Evolutionary conservation across 2,329 filamentous ascomycete genomes (phyloP), one percentile per base, ranked within the genome.

Genomic region (Penicillium sclerotigenum): DNA sequence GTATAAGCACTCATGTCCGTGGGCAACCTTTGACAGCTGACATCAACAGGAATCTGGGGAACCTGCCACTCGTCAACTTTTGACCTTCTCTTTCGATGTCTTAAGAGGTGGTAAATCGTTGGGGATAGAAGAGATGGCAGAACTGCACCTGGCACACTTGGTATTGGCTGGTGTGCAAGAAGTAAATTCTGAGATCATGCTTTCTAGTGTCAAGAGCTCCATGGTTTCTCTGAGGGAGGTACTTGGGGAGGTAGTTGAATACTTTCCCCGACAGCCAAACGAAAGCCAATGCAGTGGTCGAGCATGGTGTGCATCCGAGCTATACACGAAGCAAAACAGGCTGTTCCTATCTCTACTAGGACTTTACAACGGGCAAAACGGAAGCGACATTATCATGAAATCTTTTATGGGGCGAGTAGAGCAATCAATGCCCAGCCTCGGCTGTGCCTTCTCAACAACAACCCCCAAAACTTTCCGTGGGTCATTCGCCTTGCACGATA

Each of bases 1-100:
- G 75, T 54, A 59, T 76, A 26, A 71, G 73, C 49, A 57, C 62
- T 16, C 5, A 20, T 20, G 7, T 9, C 8, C n/a, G 9, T 14
- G n/a, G 24, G 2, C 8, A 47, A 28, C 4, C 34, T 10, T 38
- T 54, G 14, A 50, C 29, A 14, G 29, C 0, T 51, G 13, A 49
- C 31, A 16, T 37, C 0, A 68, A 57, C 22, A 65, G 56, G 54
- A 41, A 22, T 63, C 60, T 8, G 65, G 66, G 5, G 62, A 67
- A 7, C 53, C 61, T 43, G 59, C 63, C 10, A 52, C 68, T 16
- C 58, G 54, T 18, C 58, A 59, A 9, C 40, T 69, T 11, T 36
- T 73, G 4, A 56, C 62, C 20, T 69, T 66, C 29, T 56, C 59
- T 5, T 54, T 69, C 28, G 62, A 65, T 29, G 24, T 61, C 11